Base-by-base conservation (phyloP, 2,329 filamentous ascomycete species). In the Epichloe brachyelytri region DNA sequence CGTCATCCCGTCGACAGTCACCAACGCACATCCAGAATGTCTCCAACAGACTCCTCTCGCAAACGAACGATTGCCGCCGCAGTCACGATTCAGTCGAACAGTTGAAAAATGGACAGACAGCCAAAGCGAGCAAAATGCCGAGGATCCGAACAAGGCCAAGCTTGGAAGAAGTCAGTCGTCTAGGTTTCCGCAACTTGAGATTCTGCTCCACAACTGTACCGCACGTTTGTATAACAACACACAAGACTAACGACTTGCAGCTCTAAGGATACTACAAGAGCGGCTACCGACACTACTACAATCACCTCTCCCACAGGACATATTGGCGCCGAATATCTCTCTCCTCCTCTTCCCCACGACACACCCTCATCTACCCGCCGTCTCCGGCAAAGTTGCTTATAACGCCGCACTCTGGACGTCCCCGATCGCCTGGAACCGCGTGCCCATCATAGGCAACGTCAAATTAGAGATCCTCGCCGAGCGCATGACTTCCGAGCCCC, bases 341-440 rank as follows among this genome's bases (percentile, higher is more conserved):
- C 78, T 85, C 41, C 78, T 83, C 63, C 78, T 86, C 57, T 86
- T 86, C 65, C 82, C 82, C 38, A 80, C 81, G 30, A 93, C 87
- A 0, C 87, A 94, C 61, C 88, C 86, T 3, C 85, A 91, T 65
- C 86, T 98, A 3, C 93, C 93, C 36, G 86, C 82, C n/a, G 93
- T 97, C 40, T 88, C 87, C 30, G 93, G 93, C 49, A 82, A 86
- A 45, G 85, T 96, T 37, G 85, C 88, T 46, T 98, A 98, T 66
- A 86, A 86, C 37, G 91, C 93, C 17, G 93, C 93, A 3, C 74
- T 98, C 38, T 97, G 90, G 90, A 96, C 93, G 0, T 89, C 90
- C 0, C 93, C 93, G 0, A 85, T 98, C 48, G 91, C 90, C 33
- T 98, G 93, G 93, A 94, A 94, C 61, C 82, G 87, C 30, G 78